Percentiles rank a stretch among this genome's conserved stretches.
Evolutionary conservation across 2,329 filamentous ascomycete species (phyloP).

Genomic region (Colletotrichum limetticola): DNA sequence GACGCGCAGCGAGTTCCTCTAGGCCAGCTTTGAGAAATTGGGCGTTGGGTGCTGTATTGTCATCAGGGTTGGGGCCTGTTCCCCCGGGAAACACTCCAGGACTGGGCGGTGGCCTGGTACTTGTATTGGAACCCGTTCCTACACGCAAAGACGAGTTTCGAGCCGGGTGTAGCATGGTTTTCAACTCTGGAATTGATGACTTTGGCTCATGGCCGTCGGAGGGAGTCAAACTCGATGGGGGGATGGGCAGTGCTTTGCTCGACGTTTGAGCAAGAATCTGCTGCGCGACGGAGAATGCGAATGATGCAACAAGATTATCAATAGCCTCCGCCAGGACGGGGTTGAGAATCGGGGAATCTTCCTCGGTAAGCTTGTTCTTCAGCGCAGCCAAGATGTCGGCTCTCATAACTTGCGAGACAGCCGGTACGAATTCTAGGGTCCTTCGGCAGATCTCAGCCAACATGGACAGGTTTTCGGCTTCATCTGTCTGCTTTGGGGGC

Average conservation of each 20-base stretch:
- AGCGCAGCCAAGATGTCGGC: constrained; percentile 78
- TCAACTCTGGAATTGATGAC: constrained; percentile 71
- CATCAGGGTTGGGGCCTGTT: constrained; percentile 49
- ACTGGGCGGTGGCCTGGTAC: constrained; percentile 52
- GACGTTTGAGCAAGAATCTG: constrained; percentile 82
- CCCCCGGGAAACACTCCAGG: constrained; percentile 65
- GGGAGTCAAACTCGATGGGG: constrained; percentile 63
- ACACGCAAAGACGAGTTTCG: constrained; percentile 70
- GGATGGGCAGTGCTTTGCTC: constrained; percentile 74
- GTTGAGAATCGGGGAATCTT: constrained; percentile 41
- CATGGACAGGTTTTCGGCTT: constrained; percentile 78
- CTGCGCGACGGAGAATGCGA: constrained; percentile 80
- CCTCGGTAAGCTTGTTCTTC: constrained; percentile 42
- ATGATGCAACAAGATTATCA: constrained; percentile 81
- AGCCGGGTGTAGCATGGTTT: constrained; percentile 76
- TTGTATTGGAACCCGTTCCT: constrained; percentile 42
- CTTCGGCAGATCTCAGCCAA: constrained; percentile 89
- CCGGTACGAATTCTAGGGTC: constrained; percentile 84
- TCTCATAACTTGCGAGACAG: constrained; percentile 82
- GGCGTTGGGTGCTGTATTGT: constrained; percentile 47
- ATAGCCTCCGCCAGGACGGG: constrained; percentile 63
- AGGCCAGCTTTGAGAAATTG: constrained; percentile 72
- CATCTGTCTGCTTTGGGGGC: constrained; percentile 63
- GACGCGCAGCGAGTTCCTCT: constrained; percentile 83
- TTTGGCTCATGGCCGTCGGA: constrained; percentile 67